Conservation (phyloP, 2,329 filamentous ascomycete genomes). For the Pezicula neosporulosa region DNA sequence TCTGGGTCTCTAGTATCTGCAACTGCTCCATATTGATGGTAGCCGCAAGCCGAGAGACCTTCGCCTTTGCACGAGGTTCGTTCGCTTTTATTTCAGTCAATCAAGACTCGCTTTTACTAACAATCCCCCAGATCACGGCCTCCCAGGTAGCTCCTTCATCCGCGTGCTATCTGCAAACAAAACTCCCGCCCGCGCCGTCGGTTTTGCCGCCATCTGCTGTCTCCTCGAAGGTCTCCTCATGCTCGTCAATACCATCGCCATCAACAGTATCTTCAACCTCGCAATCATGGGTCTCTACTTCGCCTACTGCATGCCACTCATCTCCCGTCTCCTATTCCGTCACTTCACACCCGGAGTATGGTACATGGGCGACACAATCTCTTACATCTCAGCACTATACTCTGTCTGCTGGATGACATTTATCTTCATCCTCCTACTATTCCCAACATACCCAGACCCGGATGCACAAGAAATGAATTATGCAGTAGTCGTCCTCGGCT, state of each 20-base stretch:
- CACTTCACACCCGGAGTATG: conserved; percentile 27
- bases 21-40: conserved; percentile 30
- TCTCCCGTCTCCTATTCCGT: conserved; percentile 23
- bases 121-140: conserved; percentile 23
- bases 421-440: conserved; percentile 26
- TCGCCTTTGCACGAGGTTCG: conserved; percentile 27
- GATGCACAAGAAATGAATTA: conserved; percentile 27
- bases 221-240: conserved; percentile 28
- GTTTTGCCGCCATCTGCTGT: conserved; percentile 23
- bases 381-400: conserved; percentile 21
- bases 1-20: conserved; percentile 25
- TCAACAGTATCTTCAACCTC: conserved; percentile 30
- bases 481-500: conserved; percentile 25
- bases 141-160: conserved; percentile 25
- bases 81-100: not conserved
- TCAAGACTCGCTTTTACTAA: not conserved
- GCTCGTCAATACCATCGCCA: conserved; percentile 29
- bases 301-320: conserved; percentile 29
- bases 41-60: conserved; percentile 27
- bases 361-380: conserved; percentile 26
- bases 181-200: conserved; percentile 25
- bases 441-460: conserved; percentile 22
- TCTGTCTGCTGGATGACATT: conserved; percentile 28
- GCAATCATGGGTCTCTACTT: conserved; percentile 31
- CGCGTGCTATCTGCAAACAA: conserved; percentile 25